Conservation (phyloP, 805 yeast genomes). For the Candida adriatica region DNA sequence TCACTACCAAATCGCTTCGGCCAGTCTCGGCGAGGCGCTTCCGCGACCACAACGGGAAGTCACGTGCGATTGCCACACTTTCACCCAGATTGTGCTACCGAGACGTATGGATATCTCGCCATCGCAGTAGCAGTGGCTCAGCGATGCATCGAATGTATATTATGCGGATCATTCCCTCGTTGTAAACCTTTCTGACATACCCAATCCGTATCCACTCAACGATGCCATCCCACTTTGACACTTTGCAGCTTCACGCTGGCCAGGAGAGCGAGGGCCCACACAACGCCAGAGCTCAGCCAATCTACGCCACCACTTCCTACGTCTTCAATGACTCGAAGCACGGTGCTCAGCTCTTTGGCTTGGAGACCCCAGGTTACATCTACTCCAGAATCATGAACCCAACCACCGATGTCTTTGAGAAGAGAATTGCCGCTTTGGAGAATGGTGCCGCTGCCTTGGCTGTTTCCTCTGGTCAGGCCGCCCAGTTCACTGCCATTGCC, state of each 20-base stretch:
- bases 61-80: constrained; percentile 9
- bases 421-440: constrained; percentile 88
- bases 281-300: constrained; percentile 80
- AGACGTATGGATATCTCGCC: neutral
- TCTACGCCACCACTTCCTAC: constrained; percentile 86
- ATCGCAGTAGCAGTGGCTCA: too few species aligned
- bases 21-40: neutral
- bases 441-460: constrained; percentile 90
- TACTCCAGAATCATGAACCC: constrained; percentile 93
- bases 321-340: constrained; percentile 84
- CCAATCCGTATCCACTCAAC: neutral
- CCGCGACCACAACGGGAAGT: neutral
- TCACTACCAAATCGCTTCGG: neutral
- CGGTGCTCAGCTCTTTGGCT: constrained; percentile 86
- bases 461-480: constrained; percentile 93
- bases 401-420: constrained; percentile 84
- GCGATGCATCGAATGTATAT: neutral
- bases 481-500: constrained; percentile 78
- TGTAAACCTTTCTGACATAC: neutral
- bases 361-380: constrained; percentile 77
- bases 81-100: neutral
- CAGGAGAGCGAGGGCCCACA: constrained; percentile 59
- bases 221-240: constrained; percentile 66
- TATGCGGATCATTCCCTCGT: neutral
- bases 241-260: constrained; percentile 93